These are phyloP conservation scores for Adiantum capillusveneris DNA, from an alignment of 75 land plant species.

Conservation along the genomic window DNA sequence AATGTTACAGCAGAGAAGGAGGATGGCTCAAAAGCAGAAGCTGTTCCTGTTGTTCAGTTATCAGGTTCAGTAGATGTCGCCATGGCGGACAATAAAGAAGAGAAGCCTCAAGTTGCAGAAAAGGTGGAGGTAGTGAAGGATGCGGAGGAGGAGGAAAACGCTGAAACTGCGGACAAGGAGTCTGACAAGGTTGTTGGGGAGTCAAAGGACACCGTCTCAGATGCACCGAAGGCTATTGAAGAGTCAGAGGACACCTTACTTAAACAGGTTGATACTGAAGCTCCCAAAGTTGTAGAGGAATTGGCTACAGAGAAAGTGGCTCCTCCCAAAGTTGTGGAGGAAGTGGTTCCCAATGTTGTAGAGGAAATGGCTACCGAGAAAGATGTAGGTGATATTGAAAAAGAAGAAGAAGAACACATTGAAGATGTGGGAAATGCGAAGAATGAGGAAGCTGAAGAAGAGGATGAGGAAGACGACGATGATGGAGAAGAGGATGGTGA, in stretches of 20 bases:
- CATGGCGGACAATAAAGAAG: background rate
- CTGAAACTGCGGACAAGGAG: background rate
- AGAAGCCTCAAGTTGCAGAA: background rate
- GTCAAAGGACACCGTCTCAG: too few relatives aligned
- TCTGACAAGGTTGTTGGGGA: too few relatives aligned
- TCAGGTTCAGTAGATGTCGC: background rate
- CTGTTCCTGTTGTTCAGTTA: background rate
- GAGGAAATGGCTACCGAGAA: background rate
- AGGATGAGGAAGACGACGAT: background rate
- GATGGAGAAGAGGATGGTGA: conserved; percentile 2
- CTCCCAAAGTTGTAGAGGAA: background rate
- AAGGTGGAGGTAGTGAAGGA: background rate
- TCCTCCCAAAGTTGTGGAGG: background rate
- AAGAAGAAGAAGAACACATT: background rate
- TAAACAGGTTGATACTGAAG: too few relatives aligned
- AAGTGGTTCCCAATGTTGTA: background rate
- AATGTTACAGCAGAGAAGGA: background rate
- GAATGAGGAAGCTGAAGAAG: background rate
- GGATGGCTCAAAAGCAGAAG: background rate
- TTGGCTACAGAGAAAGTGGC: background rate
- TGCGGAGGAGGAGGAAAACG: background rate
- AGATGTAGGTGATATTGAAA: background rate
- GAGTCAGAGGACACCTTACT: too few relatives aligned
- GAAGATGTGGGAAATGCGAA: background rate
- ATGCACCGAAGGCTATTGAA: too few relatives aligned